Conservation (phyloP, 2,329 filamentous ascomycete species). For the Fusarium coffeatum region DNA sequence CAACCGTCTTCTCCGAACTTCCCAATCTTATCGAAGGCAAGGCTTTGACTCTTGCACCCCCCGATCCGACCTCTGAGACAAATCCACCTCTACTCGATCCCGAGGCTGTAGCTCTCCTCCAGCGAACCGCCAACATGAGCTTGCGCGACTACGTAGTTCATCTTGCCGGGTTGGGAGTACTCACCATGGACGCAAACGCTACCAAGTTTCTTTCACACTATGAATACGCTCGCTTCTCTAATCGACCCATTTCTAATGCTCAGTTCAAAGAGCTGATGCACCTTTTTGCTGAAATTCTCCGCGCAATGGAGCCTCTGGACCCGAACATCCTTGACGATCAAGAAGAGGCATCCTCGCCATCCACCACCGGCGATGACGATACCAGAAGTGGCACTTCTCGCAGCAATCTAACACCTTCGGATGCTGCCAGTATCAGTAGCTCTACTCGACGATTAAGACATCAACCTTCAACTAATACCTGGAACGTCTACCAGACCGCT, state of each 20-base stretch:
- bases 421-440: constrained; percentile 49
- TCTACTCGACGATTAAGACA: constrained; percentile 51
- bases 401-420: constrained; percentile 47
- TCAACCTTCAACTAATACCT: constrained; percentile 57
- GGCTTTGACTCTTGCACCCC: constrained; percentile 84
- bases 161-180: constrained; percentile 74
- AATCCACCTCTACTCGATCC: constrained; percentile 67
- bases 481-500: constrained; percentile 62
- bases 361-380: constrained; percentile 61
- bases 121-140: constrained; percentile 76
- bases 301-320: constrained; percentile 76
- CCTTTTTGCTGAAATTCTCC: constrained; percentile 82
- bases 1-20: constrained; percentile 82
- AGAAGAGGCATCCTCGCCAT: constrained; percentile 45
- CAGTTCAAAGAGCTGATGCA: constrained; percentile 85
- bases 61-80: constrained; percentile 55
- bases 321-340: constrained; percentile 60
- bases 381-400: constrained; percentile 55
- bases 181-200: constrained; percentile 58
- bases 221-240: constrained; percentile 87
- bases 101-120: constrained; percentile 76
- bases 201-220: constrained; percentile 79
- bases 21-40: constrained; percentile 93
- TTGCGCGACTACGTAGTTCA: constrained; percentile 82
- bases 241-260: constrained; percentile 71